Conservation (phyloP, 208 protist species). For the Leishmania mexicana region DNA sequence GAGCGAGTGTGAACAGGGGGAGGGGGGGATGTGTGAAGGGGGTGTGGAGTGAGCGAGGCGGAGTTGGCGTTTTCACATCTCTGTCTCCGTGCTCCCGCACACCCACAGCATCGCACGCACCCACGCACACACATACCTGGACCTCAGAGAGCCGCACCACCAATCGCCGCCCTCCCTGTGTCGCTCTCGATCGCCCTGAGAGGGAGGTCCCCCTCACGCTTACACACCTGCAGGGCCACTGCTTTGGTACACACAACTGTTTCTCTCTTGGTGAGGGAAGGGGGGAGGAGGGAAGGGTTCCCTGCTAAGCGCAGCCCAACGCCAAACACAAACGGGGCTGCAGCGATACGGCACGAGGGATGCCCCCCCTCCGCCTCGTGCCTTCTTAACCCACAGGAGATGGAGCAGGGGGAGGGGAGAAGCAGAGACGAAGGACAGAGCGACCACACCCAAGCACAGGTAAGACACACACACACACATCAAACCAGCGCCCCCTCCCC, state of each 20-base stretch:
- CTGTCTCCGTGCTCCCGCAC: background rate
- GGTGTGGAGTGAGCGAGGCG: background rate
- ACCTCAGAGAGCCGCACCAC: background rate
- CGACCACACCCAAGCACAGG: background rate
- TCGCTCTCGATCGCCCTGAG: background rate
- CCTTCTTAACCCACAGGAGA: background rate
- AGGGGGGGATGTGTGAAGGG: background rate
- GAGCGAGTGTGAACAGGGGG: background rate
- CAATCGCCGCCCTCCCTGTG: background rate
- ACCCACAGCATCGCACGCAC: background rate
- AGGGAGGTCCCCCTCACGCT: background rate
- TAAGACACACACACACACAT: too few species aligned
- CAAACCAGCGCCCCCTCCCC: background rate
- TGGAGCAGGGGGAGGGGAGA: background rate
- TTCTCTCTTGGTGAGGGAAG: too few species aligned
- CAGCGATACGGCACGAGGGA: background rate
- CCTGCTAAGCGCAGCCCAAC: background rate
- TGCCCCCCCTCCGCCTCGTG: background rate
- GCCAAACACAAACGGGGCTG: background rate
- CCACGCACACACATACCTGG: background rate
- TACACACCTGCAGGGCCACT: background rate
- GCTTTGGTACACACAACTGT: too few species aligned
- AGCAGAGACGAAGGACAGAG: background rate
- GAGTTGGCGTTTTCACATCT: background rate
- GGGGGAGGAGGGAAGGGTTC: background rate